These are phyloP conservation scores for Metschnikowia similis DNA, from an alignment of 805 yeast species.

Conservation along the genomic window DNA sequence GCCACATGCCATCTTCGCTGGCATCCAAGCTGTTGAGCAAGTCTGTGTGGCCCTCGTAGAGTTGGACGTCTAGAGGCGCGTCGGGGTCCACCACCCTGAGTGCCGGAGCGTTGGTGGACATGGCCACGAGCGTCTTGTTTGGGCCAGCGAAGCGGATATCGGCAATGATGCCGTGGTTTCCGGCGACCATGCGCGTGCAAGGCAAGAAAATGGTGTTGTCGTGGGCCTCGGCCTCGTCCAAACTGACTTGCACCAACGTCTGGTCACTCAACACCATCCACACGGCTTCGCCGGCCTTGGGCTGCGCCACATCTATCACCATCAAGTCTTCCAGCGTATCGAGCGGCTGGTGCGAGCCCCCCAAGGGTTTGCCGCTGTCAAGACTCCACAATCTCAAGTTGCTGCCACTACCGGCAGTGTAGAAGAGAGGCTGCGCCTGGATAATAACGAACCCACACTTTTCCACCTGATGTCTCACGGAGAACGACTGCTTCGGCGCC, in stretches of 20 bases:
- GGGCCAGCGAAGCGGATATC: conserved; percentile 81
- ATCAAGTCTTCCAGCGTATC: conserved; percentile 69
- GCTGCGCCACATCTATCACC: conserved; percentile 53
- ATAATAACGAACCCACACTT: conserved; percentile 54
- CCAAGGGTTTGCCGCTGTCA: conserved; percentile 43
- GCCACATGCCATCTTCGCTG: conserved; percentile 79
- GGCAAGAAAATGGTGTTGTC: conserved; percentile 29
- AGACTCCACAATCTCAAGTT: conserved; percentile 63
- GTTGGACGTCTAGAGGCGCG: conserved; percentile 55
- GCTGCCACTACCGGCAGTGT: conserved; percentile 77
- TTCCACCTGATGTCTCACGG: conserved; percentile 71
- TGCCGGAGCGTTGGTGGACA: conserved; percentile 93
- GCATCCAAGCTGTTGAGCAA: conserved; percentile 76
- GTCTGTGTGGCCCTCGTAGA: conserved; percentile 81
- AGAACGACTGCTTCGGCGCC: conserved; percentile 61
- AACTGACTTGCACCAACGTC: conserved; percentile 49
- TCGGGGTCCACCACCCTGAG: conserved; percentile 67
- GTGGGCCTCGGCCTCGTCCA: conserved; percentile 30
- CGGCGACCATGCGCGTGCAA: conserved; percentile 61
- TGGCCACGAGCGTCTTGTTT: conserved; percentile 51
- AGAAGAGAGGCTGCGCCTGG: conserved; percentile 34
- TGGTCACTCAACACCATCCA: conserved; percentile 77
- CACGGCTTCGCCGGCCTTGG: conserved; percentile 30
- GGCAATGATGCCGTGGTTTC: conserved; percentile 94
- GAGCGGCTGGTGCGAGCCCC: conserved; percentile 44